Evolutionary conservation across 805 yeast genomes (phyloP), one percentile per base, ranked within the genome.

Genomic region (Ogataea glucozyma): DNA sequence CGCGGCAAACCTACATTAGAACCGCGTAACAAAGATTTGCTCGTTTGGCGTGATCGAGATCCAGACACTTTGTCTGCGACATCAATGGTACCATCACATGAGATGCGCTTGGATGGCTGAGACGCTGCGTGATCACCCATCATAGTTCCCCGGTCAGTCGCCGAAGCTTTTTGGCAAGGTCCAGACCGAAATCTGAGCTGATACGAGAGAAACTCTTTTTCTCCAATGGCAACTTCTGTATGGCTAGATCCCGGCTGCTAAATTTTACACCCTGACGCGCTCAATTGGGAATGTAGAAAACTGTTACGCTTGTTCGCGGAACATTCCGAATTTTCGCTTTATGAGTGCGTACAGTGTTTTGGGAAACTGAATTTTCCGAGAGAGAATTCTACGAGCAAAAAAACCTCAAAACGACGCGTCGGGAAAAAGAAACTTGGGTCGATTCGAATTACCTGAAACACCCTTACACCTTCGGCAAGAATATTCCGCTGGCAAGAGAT

Each of bases 401-500:
- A 10, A 19, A 13, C 24, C 10, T 22, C 13, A 5, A 14, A 11
- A 2, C 27, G 38, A 34, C 38, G 38, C 38, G 38, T 34, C 38
- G 38, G n/a, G n/a, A n/a, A 27, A 22, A 11, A 22, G 6, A 23
- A 4, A 17, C 12, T 16, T 29, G 17, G 11, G 7, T 22, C 10
- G 7, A 8, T 16, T 10, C 12, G 11, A 14, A 6, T 13, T 24
- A 10, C 4, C 18, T n/a, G 10, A 8, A 27, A 27, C 38, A 34
- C n/a, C 38, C 22, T 13, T 34, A 34, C 38, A 34, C 38, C 38
- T 21, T 10, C 27, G 26, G 35, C 22, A 19, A 16, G 20, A 34
- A 23, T 14, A 16, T 22, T 16, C 38, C 26, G 38, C 38, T 34
- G 30, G 17, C 38, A 12, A 23, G 29, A 24, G 22, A 17, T 22